Conservation (phyloP, 176 grass and related monocot genomes). For the Stipa capillata region DNA sequence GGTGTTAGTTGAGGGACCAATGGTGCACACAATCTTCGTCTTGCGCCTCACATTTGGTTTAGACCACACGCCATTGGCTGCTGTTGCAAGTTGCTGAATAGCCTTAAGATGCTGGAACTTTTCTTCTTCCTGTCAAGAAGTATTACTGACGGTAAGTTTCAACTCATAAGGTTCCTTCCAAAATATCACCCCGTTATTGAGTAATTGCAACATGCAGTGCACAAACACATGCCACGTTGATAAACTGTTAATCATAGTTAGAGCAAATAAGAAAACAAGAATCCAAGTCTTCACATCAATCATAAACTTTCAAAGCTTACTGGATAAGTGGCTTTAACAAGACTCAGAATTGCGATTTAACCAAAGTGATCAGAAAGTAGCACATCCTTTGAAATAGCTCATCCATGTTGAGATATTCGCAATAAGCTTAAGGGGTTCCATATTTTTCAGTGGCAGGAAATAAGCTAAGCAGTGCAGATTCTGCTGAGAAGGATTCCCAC, state of each 20-base stretch:
- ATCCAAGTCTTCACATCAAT: not conserved
- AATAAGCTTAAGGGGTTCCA: not conserved
- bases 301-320: not conserved
- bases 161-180: not conserved
- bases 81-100: slow-evolving; percentile 56
- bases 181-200: not conserved
- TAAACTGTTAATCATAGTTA: not conserved
- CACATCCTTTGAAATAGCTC: not conserved
- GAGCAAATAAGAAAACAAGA: not conserved
- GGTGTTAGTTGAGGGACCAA: slow-evolving; percentile 91
- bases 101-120: slow-evolving; percentile 78
- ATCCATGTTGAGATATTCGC: not conserved
- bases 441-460: not conserved
- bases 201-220: no score
- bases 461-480: not conserved
- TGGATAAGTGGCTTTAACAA: not conserved
- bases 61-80: slow-evolving; percentile 53
- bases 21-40: slow-evolving; percentile 97
- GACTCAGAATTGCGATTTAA: not conserved
- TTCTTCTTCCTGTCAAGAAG: slow-evolving; percentile 63
- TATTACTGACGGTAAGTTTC: slow-evolving; percentile 8
- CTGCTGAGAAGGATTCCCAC: not conserved
- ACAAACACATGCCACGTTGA: not conserved
- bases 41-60: slow-evolving; percentile 89
- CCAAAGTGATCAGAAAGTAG: not conserved